Evolutionary conservation across 805 yeast genomes (phyloP).

Genomic region (Sugiyamaella floridensis): DNA sequence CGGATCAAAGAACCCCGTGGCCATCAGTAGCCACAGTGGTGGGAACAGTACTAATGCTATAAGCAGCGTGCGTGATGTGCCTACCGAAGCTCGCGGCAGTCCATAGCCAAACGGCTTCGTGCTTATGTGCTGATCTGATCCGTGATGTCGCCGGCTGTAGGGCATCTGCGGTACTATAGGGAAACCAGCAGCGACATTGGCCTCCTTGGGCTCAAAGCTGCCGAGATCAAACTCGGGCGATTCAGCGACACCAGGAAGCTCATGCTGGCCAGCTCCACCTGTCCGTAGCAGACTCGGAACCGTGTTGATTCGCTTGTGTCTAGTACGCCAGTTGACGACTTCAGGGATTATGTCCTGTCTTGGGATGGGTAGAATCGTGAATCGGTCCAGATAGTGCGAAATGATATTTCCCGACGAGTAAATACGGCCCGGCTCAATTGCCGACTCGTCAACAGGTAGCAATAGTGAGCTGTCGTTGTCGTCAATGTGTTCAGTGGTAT

Average conservation of each 20-base stretch:
- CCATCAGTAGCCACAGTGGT: constrained; percentile 34
- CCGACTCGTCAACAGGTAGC: background rate
- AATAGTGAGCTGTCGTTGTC: background rate
- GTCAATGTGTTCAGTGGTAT: background rate
- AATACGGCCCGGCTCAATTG: background rate
- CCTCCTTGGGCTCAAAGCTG: background rate
- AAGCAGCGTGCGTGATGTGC: constrained; percentile 21
- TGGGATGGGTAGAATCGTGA: background rate
- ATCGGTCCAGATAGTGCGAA: background rate
- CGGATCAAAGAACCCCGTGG: constrained; percentile 32
- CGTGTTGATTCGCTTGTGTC: constrained; percentile 4
- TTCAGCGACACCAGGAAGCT: background rate
- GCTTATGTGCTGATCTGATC: background rate
- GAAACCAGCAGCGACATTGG: constrained; percentile 2
- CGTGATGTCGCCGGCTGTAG: background rate
- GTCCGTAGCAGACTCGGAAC: constrained; percentile 6
- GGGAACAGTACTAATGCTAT: constrained; percentile 28
- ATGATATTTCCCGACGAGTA: background rate
- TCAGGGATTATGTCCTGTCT: constrained; percentile 1
- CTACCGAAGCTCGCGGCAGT: constrained; percentile 1
- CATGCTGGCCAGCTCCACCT: background rate
- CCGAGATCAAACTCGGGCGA: background rate
- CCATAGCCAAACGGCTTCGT: constrained; percentile 1
- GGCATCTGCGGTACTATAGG: constrained; percentile 1
- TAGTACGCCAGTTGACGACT: constrained; percentile 5